A percentile compares a stretch with the other conserved stretches of the same genome.
Conservation (phyloP, 1,284 basidiomycete genomes). For the Trichosporon ovoides region DNA sequence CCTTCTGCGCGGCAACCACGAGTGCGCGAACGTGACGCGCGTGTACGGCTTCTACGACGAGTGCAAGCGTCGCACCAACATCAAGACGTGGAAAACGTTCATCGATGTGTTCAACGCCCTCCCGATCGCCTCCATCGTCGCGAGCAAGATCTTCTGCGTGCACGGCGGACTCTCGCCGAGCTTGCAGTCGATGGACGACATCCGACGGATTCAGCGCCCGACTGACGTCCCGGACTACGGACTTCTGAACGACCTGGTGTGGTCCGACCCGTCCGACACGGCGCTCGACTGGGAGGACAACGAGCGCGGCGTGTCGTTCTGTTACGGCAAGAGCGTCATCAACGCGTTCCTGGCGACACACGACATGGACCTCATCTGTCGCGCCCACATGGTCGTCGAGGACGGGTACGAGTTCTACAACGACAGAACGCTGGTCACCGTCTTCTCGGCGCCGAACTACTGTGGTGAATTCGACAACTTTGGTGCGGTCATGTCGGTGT, state of each 20-base stretch:
- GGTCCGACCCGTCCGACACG: conserved; percentile 98
- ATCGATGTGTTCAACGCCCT: conserved; percentile 99
- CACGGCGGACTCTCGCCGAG: conserved; percentile 98
- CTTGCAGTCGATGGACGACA: conserved; percentile 96
- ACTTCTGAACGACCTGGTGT: conserved; percentile 91
- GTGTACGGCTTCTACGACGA: conserved; percentile 99
- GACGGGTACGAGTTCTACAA: conserved; percentile 99
- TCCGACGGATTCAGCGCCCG: conserved; percentile 93
- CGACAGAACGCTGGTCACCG: conserved; percentile 93
- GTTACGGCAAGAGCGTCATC: conserved; percentile 96
- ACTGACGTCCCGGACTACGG: conserved; percentile 99
- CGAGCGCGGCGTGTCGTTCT: conserved; percentile 98
- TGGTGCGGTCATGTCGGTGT: conserved; percentile 81
- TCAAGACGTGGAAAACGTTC: conserved; percentile 99
- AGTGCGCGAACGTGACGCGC: conserved; percentile 98
- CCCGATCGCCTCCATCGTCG: conserved; percentile 96
- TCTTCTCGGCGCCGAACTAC: conserved; percentile 87
- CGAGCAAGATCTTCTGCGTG: conserved; percentile 99
- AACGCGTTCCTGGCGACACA: conserved; percentile 75
- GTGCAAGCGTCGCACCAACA: conserved; percentile 98
- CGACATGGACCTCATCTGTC: conserved; percentile 99
- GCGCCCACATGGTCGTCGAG: conserved; percentile 99
- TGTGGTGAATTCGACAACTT: conserved; percentile 71
- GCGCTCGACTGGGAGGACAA: conserved; percentile 99
- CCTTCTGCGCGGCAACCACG: conserved; percentile 94